These are phyloP conservation scores for Scedosporium boydii DNA, from an alignment of 2,329 filamentous ascomycete genomes.

Conservation along the genomic window DNA sequence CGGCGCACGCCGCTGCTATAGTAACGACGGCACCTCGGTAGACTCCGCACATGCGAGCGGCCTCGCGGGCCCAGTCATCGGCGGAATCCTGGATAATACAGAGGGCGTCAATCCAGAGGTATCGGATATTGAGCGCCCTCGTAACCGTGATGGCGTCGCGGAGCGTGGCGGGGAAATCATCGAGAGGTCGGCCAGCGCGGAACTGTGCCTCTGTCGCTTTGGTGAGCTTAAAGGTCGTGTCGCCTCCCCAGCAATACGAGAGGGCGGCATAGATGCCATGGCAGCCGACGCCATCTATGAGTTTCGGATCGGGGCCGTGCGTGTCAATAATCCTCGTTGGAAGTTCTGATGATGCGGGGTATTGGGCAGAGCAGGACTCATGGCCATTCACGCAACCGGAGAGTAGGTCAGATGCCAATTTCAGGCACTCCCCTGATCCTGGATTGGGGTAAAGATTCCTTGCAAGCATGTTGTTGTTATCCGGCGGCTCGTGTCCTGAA, in stretches of 20 bases:
- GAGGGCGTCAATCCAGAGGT: slow-evolving; percentile 10
- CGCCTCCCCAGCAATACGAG: slow-evolving; percentile 3
- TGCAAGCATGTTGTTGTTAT: not conserved
- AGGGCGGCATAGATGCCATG: not conserved
- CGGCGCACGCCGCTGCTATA: not conserved
- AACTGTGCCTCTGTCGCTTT: not conserved
- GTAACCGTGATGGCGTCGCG: slow-evolving; percentile 8
- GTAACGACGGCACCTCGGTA: not conserved
- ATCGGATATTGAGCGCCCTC: not conserved
- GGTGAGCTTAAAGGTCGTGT: not conserved
- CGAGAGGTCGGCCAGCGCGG: not conserved
- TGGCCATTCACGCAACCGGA: not conserved
- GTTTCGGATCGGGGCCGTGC: not conserved
- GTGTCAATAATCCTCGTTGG: not conserved
- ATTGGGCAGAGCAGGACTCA: not conserved
- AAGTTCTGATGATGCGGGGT: not conserved
- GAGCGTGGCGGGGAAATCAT: slow-evolving; percentile 4
- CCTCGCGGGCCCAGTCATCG: slow-evolving; percentile 1
- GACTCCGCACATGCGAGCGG: not conserved
- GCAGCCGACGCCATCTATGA: not conserved
- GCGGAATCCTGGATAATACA: slow-evolving; percentile 10
- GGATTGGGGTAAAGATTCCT: not conserved
- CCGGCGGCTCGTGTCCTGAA: not conserved
- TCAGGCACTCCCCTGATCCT: not conserved
- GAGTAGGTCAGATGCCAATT: not conserved